Evolutionary conservation across 148 eudicot species (phyloP), one percentile per base, ranked within the genome.

Genomic region (Rhododendron ovatum): DNA sequence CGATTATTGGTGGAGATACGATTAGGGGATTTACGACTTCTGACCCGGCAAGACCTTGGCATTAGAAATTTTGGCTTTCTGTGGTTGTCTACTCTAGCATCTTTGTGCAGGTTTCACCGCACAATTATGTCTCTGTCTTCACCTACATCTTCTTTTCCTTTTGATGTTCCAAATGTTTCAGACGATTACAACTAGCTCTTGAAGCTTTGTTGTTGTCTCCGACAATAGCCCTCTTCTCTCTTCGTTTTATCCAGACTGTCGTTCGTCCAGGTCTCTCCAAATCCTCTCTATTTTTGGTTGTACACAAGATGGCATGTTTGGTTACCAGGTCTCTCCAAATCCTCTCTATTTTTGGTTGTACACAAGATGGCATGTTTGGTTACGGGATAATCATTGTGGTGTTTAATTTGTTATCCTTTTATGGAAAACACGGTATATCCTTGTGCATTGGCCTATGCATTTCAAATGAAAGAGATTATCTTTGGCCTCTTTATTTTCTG

Each of bases 21-120:
- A 93, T 95, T 50, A 90, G 98, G 86, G 98, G 99, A 14, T 97
- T 97, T 87, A 92, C 95, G n/a, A 85, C 93, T 69, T 94, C 99
- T 43, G 98, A 95, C 90, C 99, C 94, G 98, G 98, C 95, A 73
- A 76, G 45, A 63, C 63, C 55, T 77, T 51, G 71, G 7, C 28
- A n/a, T 45, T 30, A 43, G 47, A 47, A 73, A 15, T 74, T 84
- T 47, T 84, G 12, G 43, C 20, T 65, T 22, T 50, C 80, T 61
- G 11, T 51, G 43, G 35, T 74, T 50, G 86, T 53, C 37, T 75
- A 50, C 65, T 69, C 18, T 74, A 35, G 13, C 24, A 53, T 53
- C 65, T 51, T 30, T 84, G 59, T 47, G 37, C 78, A 67, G 37
- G 47, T 24, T 55, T 37, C 15, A 35, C 28, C 1, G 45, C 2